A percentile compares a stretch with the other conserved stretches of the same genome.
phyloP scores from a whole-genome alignment of 2,329 filamentous ascomycete genomes.

The Fusarium torulosum region DNA sequence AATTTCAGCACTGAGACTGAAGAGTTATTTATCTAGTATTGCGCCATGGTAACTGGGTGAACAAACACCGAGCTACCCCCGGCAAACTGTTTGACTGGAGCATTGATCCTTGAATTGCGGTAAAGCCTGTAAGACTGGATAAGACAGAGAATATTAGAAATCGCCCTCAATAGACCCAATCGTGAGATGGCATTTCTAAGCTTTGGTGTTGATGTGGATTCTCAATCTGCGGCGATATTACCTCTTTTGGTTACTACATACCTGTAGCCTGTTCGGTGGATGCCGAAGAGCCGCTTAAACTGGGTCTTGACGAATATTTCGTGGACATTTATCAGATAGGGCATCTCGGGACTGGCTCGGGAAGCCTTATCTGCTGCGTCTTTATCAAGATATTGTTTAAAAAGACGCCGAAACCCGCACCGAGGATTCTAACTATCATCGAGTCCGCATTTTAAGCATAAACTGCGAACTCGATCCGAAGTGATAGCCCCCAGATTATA shows the following conservation, averaged over 20 bases:
- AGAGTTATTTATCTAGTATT: not conserved
- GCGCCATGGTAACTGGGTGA: not conserved
- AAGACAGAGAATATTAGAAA: conserved; percentile 10
- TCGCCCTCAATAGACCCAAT: not conserved
- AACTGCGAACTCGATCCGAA: too few species aligned
- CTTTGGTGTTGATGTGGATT: conserved; percentile 10
- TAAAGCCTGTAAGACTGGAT: not conserved
- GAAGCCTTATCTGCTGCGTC: not conserved
- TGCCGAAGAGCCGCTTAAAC: conserved; percentile 17
- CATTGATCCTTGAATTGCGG: not conserved
- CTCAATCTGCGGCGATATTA: not conserved
- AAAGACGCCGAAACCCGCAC: too few species aligned
- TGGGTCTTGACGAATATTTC: not conserved
- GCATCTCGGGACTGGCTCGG: conserved; percentile 9
- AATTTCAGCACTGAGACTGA: conserved; percentile 6
- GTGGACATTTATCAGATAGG: not conserved
- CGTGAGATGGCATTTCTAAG: conserved; percentile 3
- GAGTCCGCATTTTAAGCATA: too few species aligned
- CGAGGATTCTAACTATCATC: too few species aligned
- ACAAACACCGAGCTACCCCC: not conserved
- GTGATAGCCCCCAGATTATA: too few species aligned
- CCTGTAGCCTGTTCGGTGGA: not conserved
- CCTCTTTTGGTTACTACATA: not conserved
- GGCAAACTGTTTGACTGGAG: not conserved
- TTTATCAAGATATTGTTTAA: too few species aligned